Conservation (phyloP, 2,329 filamentous ascomycete species). For the Fusarium siculi region DNA sequence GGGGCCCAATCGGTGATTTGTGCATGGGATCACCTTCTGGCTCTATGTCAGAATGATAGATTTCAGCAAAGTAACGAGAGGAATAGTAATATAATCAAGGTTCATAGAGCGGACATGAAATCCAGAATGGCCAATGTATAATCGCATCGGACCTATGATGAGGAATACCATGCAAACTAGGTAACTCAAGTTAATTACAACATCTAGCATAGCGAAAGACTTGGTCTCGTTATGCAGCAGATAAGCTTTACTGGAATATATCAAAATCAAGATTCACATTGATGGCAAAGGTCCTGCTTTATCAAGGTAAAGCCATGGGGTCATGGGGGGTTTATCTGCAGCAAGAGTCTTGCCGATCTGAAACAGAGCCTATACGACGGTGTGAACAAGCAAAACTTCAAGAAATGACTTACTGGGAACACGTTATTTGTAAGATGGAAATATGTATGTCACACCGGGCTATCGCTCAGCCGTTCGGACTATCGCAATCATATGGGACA, state of each 20-base stretch:
- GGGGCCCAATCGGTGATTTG: conserved; percentile 10
- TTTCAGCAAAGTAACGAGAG: background rate
- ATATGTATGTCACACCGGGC: background rate
- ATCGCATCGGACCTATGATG: background rate
- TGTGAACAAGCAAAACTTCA: background rate
- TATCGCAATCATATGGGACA: background rate
- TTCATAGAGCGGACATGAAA: no score
- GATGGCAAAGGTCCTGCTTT: background rate
- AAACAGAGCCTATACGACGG: background rate
- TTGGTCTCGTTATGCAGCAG: background rate
- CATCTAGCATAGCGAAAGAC: background rate
- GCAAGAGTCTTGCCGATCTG: background rate
- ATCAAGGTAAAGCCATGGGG: background rate
- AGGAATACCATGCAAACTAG: background rate
- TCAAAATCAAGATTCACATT: background rate
- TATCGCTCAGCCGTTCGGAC: background rate
- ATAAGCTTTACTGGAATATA: background rate
- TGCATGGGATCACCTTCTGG: background rate
- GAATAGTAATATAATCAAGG: background rate
- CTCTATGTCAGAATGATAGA: background rate
- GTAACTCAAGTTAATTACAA: background rate
- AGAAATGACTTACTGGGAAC: background rate
- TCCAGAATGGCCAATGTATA: background rate
- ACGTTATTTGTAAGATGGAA: background rate
- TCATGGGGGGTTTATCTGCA: background rate